Evolutionary conservation across 2,329 filamentous ascomycete species (phyloP), one percentile per base, ranked within the genome.

Genomic region (Colletotrichum viniferum): DNA sequence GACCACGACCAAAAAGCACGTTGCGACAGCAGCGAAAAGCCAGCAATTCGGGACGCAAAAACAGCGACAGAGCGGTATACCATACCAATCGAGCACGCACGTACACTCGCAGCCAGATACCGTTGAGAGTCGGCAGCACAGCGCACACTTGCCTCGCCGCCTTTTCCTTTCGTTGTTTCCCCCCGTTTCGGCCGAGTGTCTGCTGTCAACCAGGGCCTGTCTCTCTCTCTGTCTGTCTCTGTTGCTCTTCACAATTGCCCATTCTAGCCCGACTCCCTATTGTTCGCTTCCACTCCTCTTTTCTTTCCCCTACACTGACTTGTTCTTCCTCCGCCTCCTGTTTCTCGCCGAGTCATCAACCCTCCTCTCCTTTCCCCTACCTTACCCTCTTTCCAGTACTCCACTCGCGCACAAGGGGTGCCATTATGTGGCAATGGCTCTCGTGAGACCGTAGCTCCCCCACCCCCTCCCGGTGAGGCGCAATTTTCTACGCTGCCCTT

Each of bases 401-500:
- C 76, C 74, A 77, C 77, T 73, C 65, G 61, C 64, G 68, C 68
- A 71, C 64, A 77, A 77, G 77, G 73, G 76, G 76, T 77, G 72
- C 62, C 77, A 67, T 77, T 75, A 76, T 79, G 81, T 79, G 78
- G 81, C 79, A 80, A 82, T 83, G 79, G 79, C 78, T 79, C 78
- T 80, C 78, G 80, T 82, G 81, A 81, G 81, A 83, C 80, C 77
- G 72, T 75, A 77, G 73, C 75, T 74, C 71, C 73, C 70, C 77
- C 71, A 71, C 74, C 77, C 74, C 68, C 73, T 74, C 77, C 78
- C 78, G 77, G 78, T 74, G 77, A 79, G 77, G 76, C 76, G 77
- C 76, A 75, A 73, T 76, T 77, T 74, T 77, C 76, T 74, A 70
- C 76, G 71, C 77, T 77, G 71, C 78, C 73, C 74, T 77, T 73